Evolutionary conservation across 768 basidiomycete species (phyloP), one percentile per base, ranked within the genome.

Genomic region (Rhodotorula taiwanensis): DNA sequence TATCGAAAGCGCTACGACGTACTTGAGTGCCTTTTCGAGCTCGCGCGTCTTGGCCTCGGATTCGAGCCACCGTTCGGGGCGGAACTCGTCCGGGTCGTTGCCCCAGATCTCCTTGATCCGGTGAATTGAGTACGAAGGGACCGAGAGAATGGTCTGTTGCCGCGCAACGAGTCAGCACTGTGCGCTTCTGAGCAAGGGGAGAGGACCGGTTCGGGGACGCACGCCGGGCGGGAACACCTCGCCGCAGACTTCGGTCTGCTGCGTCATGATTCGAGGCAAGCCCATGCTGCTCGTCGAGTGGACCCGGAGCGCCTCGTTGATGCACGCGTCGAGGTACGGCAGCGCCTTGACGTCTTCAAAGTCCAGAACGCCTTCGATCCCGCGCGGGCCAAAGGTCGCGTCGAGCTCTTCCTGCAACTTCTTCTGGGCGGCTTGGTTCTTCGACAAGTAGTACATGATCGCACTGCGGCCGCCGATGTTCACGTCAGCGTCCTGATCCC

Each of bases 11-110:
- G n/a, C n/a, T n/a, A 41, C 10, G 39, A 41, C 42, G 7, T 23
- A 43, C 42, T 92, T 92, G 74, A 91, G 92, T 1, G 84, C 80
- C 74, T 74, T 72, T 52, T 72, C 71, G 44, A 71, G 54, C 28
- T 81, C 84, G 70, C 86, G 82, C 16, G 87, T 82, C 33, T 75
- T 76, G 23, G 79, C 80, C 65, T 72, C 87, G 83, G 49, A 80
- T 71, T 88, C 88, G 66, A 90, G 83, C 88, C 88, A 94, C 33
- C 91, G 79, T 71, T 93, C 90, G 0, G 89, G 90, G 41, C 88
- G 77, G 78, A 81, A 93, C 10, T 70, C 80, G 44, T 87, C 84
- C 31, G 81, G 78, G 72, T 93, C 89, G 9, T 81, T 79, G 10
- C 91, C 91, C 91, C 91, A 93, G 2, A 85, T 79, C 2, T 64